Conservation (phyloP, 345 rosid species). For the Carallia pectinifolia region DNA sequence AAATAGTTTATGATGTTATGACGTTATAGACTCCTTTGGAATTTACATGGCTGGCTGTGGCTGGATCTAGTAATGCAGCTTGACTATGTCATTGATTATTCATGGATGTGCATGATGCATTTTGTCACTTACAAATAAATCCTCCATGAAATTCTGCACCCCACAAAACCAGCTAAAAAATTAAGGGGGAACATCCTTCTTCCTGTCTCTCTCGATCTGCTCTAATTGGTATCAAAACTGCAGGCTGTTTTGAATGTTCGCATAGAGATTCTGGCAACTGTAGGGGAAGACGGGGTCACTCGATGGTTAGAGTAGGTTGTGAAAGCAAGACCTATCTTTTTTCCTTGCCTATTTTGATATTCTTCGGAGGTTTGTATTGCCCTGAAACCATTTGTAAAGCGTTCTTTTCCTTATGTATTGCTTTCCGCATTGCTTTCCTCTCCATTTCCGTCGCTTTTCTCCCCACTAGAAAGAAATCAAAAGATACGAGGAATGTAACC, state of each 20-base stretch:
- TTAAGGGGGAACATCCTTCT: background rate
- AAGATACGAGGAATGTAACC: background rate
- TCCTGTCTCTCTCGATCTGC: slow-evolving; percentile 6
- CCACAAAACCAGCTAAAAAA: background rate
- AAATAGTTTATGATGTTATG: too few relatives aligned
- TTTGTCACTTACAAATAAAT: too few relatives aligned
- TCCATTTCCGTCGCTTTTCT: background rate
- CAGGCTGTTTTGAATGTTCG: slow-evolving; percentile 83
- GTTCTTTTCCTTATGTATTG: slow-evolving; percentile 7
- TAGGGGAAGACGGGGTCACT: slow-evolving; percentile 74
- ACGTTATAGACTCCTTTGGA: too few relatives aligned
- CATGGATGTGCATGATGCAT: too few relatives aligned
- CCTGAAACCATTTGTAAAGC: slow-evolving; percentile 37
- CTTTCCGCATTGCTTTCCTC: background rate
- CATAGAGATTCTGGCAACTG: slow-evolving; percentile 76
- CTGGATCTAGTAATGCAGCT: too few relatives aligned
- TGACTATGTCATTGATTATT: too few relatives aligned
- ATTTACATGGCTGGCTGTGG: too few relatives aligned
- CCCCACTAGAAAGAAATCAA: background rate
- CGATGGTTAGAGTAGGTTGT: slow-evolving; percentile 78
- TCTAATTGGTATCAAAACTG: slow-evolving; percentile 20
- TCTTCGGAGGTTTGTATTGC: slow-evolving; percentile 22
- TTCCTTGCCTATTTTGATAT: slow-evolving; percentile 5
- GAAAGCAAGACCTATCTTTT: slow-evolving; percentile 4
- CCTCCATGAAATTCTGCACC: too few relatives aligned